phyloP scores from a whole-genome alignment of 2,329 filamentous ascomycete species.

The Phialocephala subalpina region DNA sequence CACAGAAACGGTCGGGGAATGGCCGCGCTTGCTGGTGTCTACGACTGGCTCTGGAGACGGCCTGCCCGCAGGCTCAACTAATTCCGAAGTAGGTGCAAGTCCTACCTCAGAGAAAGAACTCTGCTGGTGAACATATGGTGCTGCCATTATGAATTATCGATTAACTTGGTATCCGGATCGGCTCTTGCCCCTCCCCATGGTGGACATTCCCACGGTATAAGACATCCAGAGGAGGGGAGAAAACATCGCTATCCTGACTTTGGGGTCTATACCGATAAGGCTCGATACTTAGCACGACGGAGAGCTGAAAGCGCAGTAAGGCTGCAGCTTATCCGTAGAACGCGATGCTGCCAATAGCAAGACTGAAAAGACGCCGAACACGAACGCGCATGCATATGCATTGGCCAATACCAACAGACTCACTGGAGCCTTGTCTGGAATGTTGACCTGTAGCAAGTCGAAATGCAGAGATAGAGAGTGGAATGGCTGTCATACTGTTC shows the following conservation, averaged over 20 bases:
- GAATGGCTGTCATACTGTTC: conserved; percentile 1
- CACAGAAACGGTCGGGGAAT: conserved; percentile 1
- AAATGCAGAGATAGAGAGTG: conserved; percentile 2
- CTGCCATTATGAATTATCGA: conserved; percentile 6
- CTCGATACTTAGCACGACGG: neutral
- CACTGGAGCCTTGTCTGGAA: neutral
- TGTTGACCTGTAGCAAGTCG: neutral
- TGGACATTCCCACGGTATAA: conserved; percentile 4
- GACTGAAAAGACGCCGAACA: neutral
- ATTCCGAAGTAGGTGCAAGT: neutral
- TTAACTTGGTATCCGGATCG: neutral
- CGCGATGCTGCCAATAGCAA: neutral
- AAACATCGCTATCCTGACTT: neutral
- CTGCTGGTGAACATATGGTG: neutral
- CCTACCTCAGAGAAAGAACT: conserved; percentile 7
- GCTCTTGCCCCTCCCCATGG: neutral
- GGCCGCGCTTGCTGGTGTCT: neutral
- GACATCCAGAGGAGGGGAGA: neutral
- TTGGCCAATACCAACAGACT: conserved; percentile 1
- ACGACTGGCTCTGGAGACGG: neutral
- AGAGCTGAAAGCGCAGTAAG: neutral
- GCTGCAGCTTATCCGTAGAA: neutral
- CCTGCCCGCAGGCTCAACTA: neutral
- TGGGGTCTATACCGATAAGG: neutral
- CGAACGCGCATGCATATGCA: neutral